Evolutionary conservation across 768 basidiomycete genomes (phyloP), one percentile per base, ranked within the genome.

Genomic region (Plicaturopsis crispa): DNA sequence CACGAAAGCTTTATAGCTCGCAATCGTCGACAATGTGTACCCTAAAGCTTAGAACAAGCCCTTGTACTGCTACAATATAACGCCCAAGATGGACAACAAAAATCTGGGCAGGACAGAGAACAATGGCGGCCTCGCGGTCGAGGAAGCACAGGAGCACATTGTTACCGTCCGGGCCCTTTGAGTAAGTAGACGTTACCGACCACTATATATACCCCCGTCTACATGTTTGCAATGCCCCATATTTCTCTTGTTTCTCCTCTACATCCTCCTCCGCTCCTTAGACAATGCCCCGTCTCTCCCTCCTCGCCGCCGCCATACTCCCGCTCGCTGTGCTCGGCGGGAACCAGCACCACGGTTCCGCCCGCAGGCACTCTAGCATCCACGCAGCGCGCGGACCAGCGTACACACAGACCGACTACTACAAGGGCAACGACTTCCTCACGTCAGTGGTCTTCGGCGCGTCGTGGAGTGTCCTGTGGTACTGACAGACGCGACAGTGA

Each of bases 371-470:
- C 14, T 30, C 28, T 14, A 30, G 10, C 28, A 30, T 10, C 10
- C 28, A 30, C 28, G 28, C 14, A 14, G 10, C 10, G 28, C 10
- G 10, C 28, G 14, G 14, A 10, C 10, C 49, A 31, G 50, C 53
- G 7, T 73, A 65, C 51, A 45, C 22, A 16, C 42, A 72, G 22
- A 35, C 58, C 14, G 66, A 71, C 45, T 51, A 60, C 32, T 72
- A 61, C 45, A 54, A 63, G 33, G 80, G 78, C 7, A 48, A 76
- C 6, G 67, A 64, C 36, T 84, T 86, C 59, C 61, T 84, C 41
- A 63, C 73, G 82, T 84, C 49, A 33, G 60, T 65, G 14, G 22
- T 20, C 24, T 33, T 32, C 36, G 17, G 11, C 11, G 31, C 33
- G 31, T n/a, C 6, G 3, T 34, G 11, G 19, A 6, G 19, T 40